Evolutionary conservation across 352 stramenopile genomes (phyloP).

Genomic region (Peronosclerospora sorghi): DNA sequence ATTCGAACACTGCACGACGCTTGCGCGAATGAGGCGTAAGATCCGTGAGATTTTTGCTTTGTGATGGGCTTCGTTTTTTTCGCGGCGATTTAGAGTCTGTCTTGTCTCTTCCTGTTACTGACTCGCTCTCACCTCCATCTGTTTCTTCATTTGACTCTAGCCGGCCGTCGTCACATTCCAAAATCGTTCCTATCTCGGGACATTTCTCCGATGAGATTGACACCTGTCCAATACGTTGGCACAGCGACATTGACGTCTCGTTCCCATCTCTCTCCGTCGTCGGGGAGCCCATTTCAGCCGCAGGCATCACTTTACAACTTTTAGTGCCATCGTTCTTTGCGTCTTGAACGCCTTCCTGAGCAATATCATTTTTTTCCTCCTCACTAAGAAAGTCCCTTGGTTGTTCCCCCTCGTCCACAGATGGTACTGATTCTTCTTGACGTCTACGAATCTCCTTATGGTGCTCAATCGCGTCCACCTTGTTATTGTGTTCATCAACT

Average conservation of each 20-base stretch:
- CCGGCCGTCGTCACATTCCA: too few relatives aligned
- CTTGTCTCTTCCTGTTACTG: constrained; percentile 5
- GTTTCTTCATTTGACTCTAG: constrained; percentile 9
- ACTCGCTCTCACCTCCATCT: constrained; percentile 13
- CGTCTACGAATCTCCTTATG: not conserved
- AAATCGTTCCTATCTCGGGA: constrained; percentile 1
- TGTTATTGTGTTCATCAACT: not conserved
- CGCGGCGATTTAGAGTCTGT: constrained; percentile 10
- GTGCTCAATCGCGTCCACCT: not conserved
- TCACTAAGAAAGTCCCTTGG: constrained; percentile 1
- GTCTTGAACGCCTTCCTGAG: not conserved
- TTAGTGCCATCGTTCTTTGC: constrained; percentile 1
- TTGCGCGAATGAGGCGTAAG: constrained; percentile 27
- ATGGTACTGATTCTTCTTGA: not conserved
- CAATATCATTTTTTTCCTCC: not conserved
- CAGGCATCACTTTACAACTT: constrained; percentile 1
- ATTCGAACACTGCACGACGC: constrained; percentile 15
- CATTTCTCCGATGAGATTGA: constrained; percentile 44
- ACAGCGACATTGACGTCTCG: constrained; percentile 50
- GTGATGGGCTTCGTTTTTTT: constrained; percentile 12
- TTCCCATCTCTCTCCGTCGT: constrained; percentile 21
- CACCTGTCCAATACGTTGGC: constrained; percentile 65
- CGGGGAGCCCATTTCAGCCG: constrained; percentile 8
- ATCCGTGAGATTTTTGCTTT: constrained; percentile 13
- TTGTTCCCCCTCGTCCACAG: not conserved